A percentile compares a stretch with the other conserved stretches of the same genome.
Evolutionary conservation across 2,329 filamentous ascomycete species (phyloP).

Genomic region (Fusarium lyarnte): DNA sequence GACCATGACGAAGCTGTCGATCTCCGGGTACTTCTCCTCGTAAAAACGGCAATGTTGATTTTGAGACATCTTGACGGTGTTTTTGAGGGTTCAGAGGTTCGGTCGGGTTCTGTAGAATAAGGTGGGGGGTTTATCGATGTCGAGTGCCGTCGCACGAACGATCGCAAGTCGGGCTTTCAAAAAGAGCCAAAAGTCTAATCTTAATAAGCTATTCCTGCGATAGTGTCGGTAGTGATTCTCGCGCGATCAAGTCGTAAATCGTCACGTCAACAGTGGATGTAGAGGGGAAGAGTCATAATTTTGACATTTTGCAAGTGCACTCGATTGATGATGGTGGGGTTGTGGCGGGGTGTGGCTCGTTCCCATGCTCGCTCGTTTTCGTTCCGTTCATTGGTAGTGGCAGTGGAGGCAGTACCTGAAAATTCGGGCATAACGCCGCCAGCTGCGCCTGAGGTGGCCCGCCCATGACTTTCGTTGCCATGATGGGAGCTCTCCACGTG

Average conservation of each 20-base stretch:
- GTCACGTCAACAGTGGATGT: conserved; percentile 35
- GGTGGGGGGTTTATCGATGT: conserved; percentile 47
- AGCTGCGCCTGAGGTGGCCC: not conserved
- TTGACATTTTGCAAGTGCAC: conserved; percentile 53
- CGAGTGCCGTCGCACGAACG: conserved; percentile 39
- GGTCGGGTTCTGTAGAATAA: conserved; percentile 39
- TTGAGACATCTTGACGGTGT: conserved; percentile 82
- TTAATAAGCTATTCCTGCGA: not conserved
- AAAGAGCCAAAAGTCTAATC: conserved; percentile 22
- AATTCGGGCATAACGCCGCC: conserved; percentile 44
- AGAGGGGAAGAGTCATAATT: conserved; percentile 54
- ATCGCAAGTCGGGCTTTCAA: conserved; percentile 31
- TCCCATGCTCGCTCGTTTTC: not conserved
- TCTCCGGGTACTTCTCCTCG: conserved; percentile 93
- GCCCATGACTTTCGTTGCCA: conserved; percentile 18
- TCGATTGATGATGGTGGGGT: conserved; percentile 51
- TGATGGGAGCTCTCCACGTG: conserved; percentile 47
- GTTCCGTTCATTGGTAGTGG: not conserved
- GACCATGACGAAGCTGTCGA: conserved; percentile 99
- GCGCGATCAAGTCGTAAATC: conserved; percentile 39
- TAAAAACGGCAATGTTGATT: conserved; percentile 93
- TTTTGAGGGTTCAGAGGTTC: conserved; percentile 40
- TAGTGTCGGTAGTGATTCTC: conserved; percentile 14
- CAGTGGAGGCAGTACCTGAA: conserved; percentile 40
- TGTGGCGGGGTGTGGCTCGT: conserved; percentile 51